Conservation (phyloP, 345 rosid species). For the Draba incana region DNA sequence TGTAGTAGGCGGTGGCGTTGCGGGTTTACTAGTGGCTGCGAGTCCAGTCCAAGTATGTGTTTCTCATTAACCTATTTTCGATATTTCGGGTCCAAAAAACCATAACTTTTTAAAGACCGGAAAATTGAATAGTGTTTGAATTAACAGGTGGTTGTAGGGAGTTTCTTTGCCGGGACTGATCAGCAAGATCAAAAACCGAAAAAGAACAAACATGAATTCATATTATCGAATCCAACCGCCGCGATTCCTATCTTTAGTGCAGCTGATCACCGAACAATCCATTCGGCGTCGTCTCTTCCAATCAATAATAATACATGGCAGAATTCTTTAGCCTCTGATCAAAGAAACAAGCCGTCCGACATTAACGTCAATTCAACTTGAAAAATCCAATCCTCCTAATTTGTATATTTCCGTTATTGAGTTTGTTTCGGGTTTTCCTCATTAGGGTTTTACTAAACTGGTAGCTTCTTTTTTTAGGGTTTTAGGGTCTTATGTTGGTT, state of each 20-base stretch:
- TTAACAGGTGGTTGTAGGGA: slow-evolving; percentile 85
- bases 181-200: slow-evolving; percentile 75
- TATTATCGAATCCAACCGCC: slow-evolving; percentile 42
- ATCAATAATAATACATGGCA: slow-evolving; percentile 30
- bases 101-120: not conserved
- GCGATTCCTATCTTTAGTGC: slow-evolving; percentile 41
- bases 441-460: slow-evolving; percentile 21
- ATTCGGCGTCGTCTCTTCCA: slow-evolving; percentile 30
- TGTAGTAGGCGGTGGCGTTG: slow-evolving; percentile 90
- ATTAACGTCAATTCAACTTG: slow-evolving; percentile 33
- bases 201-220: slow-evolving; percentile 58
- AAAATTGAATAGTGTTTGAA: slow-evolving; percentile 14
- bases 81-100: not conserved
- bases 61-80: not conserved
- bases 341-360: slow-evolving; percentile 34
- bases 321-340: slow-evolving; percentile 37
- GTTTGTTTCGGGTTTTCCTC: not conserved
- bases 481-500: slow-evolving; percentile 26
- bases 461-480: slow-evolving; percentile 19
- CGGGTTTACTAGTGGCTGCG: slow-evolving; percentile 92
- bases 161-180: slow-evolving; percentile 69
- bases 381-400: slow-evolving; percentile 3
- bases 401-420: slow-evolving; percentile 6
- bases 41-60: slow-evolving; percentile 79
- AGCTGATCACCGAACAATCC: slow-evolving; percentile 35